Percentiles rank a stretch among this genome's conserved stretches.
These are phyloP conservation scores for Clarireedia homoeocarpa DNA, from an alignment of 2,329 filamentous ascomycete species.

Conservation along the genomic window DNA sequence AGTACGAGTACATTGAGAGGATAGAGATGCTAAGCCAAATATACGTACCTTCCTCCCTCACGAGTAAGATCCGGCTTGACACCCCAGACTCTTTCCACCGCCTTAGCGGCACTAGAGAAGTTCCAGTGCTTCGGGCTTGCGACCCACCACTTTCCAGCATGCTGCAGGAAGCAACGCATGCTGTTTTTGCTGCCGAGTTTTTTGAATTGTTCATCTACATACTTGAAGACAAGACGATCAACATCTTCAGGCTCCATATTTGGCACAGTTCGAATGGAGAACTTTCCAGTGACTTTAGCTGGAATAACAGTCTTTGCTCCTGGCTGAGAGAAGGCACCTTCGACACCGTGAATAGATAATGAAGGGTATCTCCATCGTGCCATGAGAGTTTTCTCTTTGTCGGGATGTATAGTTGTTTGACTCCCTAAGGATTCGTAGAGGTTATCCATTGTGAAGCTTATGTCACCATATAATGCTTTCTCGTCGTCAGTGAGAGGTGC, in stretches of 20 bases:
- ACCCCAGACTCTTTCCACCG: slow-evolving; percentile 91
- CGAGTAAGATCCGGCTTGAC: slow-evolving; percentile 91
- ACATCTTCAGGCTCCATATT: slow-evolving; percentile 93
- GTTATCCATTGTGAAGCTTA: slow-evolving; percentile 94
- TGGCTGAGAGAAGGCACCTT: slow-evolving; percentile 87
- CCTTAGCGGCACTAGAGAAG: slow-evolving; percentile 88
- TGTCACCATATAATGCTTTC: slow-evolving; percentile 76
- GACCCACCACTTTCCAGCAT: slow-evolving; percentile 98
- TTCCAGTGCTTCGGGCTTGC: slow-evolving; percentile 98
- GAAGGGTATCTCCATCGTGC: slow-evolving; percentile 93
- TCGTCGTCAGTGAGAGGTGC: slow-evolving; percentile 83
- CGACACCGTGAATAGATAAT: slow-evolving; percentile 86
- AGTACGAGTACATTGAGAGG: slow-evolving; percentile 7
- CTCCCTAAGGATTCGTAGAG: slow-evolving; percentile 87
- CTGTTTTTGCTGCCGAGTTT: slow-evolving; percentile 90
- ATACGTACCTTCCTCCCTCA: slow-evolving; percentile 75
- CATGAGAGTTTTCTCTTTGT: slow-evolving; percentile 92
- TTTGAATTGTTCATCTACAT: slow-evolving; percentile 76
- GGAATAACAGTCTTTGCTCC: slow-evolving; percentile 98
- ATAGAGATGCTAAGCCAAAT: neutral
- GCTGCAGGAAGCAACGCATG: slow-evolving; percentile 71
- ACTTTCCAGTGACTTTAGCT: slow-evolving; percentile 95
- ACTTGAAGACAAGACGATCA: slow-evolving; percentile 75
- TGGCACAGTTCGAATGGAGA: slow-evolving; percentile 94
- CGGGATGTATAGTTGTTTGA: slow-evolving; percentile 75